Evolutionary conservation across 139 green algal genomes (phyloP).

Genomic region (Pycnococcus provasolii): DNA sequence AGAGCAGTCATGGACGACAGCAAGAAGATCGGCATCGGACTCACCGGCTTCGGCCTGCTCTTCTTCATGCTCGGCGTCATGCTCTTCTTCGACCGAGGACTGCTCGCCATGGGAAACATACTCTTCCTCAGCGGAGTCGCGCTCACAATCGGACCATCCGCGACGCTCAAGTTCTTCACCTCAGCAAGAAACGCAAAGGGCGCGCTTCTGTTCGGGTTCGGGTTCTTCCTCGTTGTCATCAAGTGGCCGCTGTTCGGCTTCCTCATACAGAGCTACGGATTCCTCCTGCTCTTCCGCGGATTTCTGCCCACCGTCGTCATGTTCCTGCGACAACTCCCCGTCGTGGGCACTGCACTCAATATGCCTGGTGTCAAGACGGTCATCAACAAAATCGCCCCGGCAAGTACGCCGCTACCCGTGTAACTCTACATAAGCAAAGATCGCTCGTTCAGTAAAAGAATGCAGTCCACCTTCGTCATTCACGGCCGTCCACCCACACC

Average conservation of each 20-base stretch:
- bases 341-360: constrained; percentile 57
- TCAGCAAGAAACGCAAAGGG: constrained; percentile 65
- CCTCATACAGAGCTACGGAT: constrained; percentile 78
- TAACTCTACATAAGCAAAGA: no score
- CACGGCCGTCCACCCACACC: no score
- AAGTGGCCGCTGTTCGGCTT: constrained; percentile 78
- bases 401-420: no score
- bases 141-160: constrained; percentile 73
- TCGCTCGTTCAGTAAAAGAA: no score
- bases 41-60: constrained; percentile 82
- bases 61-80: constrained; percentile 88
- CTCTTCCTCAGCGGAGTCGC: constrained; percentile 80
- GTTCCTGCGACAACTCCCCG: constrained; percentile 55
- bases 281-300: constrained; percentile 75
- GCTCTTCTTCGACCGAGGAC: constrained; percentile 89
- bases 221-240: constrained; percentile 67
- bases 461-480: no score
- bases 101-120: constrained; percentile 96
- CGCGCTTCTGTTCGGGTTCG: constrained; percentile 51
- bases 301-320: constrained; percentile 86
- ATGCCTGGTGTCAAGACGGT: constrained; percentile 64
- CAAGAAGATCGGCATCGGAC: constrained; percentile 78
- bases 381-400: background rate
- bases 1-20: no score
- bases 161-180: constrained; percentile 79